phyloP scores from a whole-genome alignment of 306 rosid species.

The Cajanus cajan region DNA sequence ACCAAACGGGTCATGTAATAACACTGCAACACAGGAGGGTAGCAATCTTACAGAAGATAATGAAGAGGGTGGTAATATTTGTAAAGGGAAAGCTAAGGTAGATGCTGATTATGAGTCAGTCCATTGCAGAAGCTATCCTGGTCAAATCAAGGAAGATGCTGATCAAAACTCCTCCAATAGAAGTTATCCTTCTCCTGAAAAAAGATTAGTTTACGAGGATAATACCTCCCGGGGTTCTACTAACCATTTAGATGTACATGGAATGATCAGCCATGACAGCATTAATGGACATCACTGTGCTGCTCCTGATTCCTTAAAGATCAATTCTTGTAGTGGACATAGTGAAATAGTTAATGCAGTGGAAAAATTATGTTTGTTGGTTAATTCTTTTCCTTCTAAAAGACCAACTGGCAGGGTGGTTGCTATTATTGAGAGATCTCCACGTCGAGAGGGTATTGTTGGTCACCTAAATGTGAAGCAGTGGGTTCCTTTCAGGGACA shows the following conservation, averaged over 20 bases:
- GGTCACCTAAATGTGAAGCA: conserved; percentile 64
- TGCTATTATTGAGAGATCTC: conserved; percentile 69
- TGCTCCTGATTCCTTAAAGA: conserved; percentile 34
- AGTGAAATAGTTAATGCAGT: conserved; percentile 44
- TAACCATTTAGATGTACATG: conserved; percentile 30
- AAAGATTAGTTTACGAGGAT: conserved; percentile 25
- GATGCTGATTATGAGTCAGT: conserved; percentile 38
- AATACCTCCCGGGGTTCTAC: conserved; percentile 26
- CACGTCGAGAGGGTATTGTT: conserved; percentile 58
- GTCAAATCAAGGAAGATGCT: conserved; percentile 48
- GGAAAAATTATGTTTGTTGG: conserved; percentile 51
- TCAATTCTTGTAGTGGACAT: conserved; percentile 42
- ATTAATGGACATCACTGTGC: conserved; percentile 26
- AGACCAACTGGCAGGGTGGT: conserved; percentile 85
- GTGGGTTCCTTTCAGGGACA: conserved; percentile 43
- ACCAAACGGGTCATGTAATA: conserved; percentile 39
- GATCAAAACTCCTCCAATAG: conserved; percentile 27
- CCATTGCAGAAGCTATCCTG: conserved; percentile 33
- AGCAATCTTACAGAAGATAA: conserved; percentile 41
- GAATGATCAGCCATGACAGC: conserved; percentile 35
- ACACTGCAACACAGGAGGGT: conserved; percentile 44
- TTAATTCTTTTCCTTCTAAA: conserved; percentile 67
- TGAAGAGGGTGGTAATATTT: conserved; percentile 35
- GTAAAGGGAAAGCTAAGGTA: conserved; percentile 52
- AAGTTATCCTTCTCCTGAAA: conserved; percentile 36